A percentile compares a stretch with the other conserved stretches of the same genome.
These are phyloP conservation scores for Grigorovia transvaalensis DNA, from an alignment of 805 yeast genomes.

Conservation along the genomic window DNA sequence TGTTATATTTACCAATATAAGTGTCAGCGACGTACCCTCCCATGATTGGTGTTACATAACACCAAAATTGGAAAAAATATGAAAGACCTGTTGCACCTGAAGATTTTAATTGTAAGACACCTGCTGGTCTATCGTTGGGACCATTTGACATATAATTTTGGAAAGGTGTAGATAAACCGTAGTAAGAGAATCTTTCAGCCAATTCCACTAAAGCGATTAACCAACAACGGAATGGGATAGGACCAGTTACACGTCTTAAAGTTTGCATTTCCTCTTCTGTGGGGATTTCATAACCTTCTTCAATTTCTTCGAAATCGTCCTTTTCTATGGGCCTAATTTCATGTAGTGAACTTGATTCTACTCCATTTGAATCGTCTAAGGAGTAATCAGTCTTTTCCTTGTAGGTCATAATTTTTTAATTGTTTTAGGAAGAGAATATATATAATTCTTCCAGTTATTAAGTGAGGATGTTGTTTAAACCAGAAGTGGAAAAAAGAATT, in stretches of 20 bases:
- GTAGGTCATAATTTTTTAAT: not conserved
- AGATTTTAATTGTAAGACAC: constrained; percentile 51
- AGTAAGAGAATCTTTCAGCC: constrained; percentile 73
- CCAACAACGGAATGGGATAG: constrained; percentile 40
- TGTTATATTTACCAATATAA: constrained; percentile 59
- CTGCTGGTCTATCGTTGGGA: constrained; percentile 33
- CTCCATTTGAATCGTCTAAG: constrained; percentile 32
- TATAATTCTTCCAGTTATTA: not conserved
- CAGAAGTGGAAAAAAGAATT: no score
- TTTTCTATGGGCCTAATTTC: constrained; percentile 26
- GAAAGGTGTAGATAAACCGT: constrained; percentile 67
- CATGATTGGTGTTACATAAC: constrained; percentile 67
- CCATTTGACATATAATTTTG: constrained; percentile 66
- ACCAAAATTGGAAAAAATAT: constrained; percentile 72
- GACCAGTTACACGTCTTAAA: constrained; percentile 30
- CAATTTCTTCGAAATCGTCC: constrained; percentile 55
- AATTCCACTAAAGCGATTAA: constrained; percentile 59
- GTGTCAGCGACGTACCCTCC: constrained; percentile 73
- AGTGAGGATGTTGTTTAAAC: no score
- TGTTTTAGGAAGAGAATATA: not conserved
- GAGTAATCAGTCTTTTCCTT: not conserved
- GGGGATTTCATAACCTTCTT: constrained; percentile 58
- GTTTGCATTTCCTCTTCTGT: constrained; percentile 24
- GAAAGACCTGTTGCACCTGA: constrained; percentile 62
- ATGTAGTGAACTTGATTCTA: constrained; percentile 1